Base-by-base conservation (phyloP, 2,329 filamentous ascomycete genomes). In the Dactylonectria macrodidyma region DNA sequence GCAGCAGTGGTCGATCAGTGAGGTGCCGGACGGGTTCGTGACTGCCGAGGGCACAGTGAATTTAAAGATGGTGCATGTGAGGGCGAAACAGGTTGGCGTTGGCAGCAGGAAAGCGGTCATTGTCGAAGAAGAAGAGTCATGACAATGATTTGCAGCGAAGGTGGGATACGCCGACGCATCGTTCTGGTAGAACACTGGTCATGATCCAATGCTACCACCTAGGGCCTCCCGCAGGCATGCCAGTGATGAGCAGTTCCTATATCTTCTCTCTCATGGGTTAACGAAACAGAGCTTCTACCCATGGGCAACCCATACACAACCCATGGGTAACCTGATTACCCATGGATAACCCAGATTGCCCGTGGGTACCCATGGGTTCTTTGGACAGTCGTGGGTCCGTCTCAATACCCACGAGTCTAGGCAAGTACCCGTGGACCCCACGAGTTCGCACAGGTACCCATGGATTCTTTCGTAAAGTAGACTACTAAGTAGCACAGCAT, bases 11-110 rank as follows among this genome's bases (percentile, higher is more conserved):
- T 26, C 12, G 14, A 44, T 57, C 14, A 55, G 60, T 3, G 59
- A 67, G 22, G 38, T 71, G 34, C 63, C 68, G 33, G 56, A 59
- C 12, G 44, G 46, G n/a, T 59, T 67, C 38, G 38, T 69, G 24
- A 50, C 69, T 14, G 61, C 67, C 16, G 30, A 19, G 7, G 62
- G 56, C n/a, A 30, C n/a, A 22, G 22, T 69, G 26, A 62, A 34
- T 38, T 26, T 67, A 19, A 38, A 48, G 2, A 46, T 58, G 24
- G 26, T 50, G 24, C 60, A 71, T 38, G 44, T 73, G 0, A 66
- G 48, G 46, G 54, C 56, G 10, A 65, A 50, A 34, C 46, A 69
- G 24, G 4, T 62, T 9, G 36, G 55, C 2, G n/a, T 14, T 26
- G 51, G 51, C 54, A n/a, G 10, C 22, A 68, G 46, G 33, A 14